Conservation (phyloP, 2,329 filamentous ascomycete species). For the Phyllosticta capitalensis region DNA sequence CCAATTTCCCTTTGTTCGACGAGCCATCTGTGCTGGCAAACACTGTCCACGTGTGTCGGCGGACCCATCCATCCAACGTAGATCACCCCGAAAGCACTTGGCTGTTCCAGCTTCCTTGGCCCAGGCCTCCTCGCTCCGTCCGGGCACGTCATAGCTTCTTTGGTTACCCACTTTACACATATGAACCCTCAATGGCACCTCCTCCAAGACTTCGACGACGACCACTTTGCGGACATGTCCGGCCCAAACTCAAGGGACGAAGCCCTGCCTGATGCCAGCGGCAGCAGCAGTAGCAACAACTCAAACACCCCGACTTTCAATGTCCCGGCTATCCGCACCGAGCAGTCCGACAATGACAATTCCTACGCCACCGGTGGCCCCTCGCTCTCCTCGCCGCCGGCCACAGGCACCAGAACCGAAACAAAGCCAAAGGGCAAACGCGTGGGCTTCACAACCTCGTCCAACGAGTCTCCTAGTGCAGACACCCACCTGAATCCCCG, state of each 20-base stretch:
- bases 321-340: neutral
- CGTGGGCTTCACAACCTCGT: conserved; percentile 9
- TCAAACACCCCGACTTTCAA: neutral
- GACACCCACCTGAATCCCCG: neutral
- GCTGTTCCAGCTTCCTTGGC: neutral
- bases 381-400: neutral
- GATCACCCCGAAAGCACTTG: neutral
- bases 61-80: conserved; percentile 8
- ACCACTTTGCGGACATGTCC: conserved; percentile 11
- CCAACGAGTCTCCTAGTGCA: conserved; percentile 2
- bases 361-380: conserved; percentile 1
- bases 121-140: too few species aligned
- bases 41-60: conserved; percentile 5
- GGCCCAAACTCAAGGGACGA: conserved; percentile 1
- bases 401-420: neutral
- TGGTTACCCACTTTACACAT: conserved; percentile 8
- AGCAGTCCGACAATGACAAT: conserved; percentile 6
- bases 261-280: conserved; percentile 1
- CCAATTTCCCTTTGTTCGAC: conserved; percentile 1
- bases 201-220: conserved; percentile 5
- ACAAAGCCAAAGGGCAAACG: conserved; percentile 6
- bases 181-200: conserved; percentile 11
- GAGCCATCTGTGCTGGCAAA: conserved; percentile 3
- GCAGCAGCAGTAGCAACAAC: neutral
- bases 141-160: conserved; percentile 10